Conservation (phyloP, 202 grass and related monocot species). For the Schoenoplectus triqueter region DNA sequence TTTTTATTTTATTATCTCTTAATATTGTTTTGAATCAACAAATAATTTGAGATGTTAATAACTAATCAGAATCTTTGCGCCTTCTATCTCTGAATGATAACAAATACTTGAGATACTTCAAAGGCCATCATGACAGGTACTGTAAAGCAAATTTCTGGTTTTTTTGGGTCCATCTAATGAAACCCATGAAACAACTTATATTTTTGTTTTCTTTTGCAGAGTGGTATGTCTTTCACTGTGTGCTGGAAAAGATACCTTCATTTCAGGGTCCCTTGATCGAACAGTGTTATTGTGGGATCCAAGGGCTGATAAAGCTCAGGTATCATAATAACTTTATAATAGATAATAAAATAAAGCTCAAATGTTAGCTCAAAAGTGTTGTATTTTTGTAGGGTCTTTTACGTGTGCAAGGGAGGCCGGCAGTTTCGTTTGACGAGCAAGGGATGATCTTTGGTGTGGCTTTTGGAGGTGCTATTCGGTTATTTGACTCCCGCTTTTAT, state of each 20-base stretch:
- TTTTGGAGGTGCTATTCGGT: constrained; percentile 65
- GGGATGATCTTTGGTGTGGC: constrained; percentile 89
- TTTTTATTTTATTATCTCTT: constrained; percentile 4
- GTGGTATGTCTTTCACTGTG: constrained; percentile 86
- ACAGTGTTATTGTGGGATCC: constrained; percentile 90
- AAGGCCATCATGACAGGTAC: constrained; percentile 96
- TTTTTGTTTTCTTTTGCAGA: constrained; percentile 53
- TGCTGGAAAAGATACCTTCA: constrained; percentile 69
- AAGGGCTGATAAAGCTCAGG: constrained; percentile 92
- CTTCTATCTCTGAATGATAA: constrained; percentile 96
- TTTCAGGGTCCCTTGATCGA: constrained; percentile 93
- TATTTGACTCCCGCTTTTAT: constrained; percentile 91
- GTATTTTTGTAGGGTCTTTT: constrained; percentile 61
- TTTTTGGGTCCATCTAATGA: constrained; percentile 17
- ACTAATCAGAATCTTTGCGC: constrained; percentile 78
- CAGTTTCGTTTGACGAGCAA: constrained; percentile 96
- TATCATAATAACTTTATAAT: constrained; percentile 30
- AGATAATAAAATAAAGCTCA: background rate
- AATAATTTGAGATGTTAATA: constrained; percentile 39
- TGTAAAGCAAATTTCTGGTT: constrained; percentile 13
- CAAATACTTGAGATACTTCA: constrained; percentile 93
- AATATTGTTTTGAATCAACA: constrained; percentile 13
- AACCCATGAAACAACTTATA: constrained; percentile 15
- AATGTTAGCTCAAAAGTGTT: constrained; percentile 24
- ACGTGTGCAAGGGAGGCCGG: constrained; percentile 87